Evolutionary conservation across 2,329 filamentous ascomycete species (phyloP), one percentile per base, ranked within the genome.

Genomic region (Colletotrichum lindemuthianum): DNA sequence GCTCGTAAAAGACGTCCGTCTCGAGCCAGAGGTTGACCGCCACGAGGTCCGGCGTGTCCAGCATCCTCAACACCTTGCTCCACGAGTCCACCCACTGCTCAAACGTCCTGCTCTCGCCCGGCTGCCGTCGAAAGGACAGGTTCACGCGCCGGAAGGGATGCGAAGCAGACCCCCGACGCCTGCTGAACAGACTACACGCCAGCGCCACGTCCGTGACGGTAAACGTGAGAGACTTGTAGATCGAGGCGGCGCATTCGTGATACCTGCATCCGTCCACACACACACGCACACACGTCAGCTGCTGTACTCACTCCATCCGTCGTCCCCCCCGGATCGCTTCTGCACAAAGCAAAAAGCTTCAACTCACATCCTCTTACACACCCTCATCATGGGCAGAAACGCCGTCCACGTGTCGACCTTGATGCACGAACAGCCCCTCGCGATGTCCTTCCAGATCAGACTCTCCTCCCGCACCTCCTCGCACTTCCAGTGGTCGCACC

Each of bases 401-500:
- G 61, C 12, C 2, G 61, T 50, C 57, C 50, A 65, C 7, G 51
- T 41, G 1, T 56, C 45, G 51, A 41, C 10, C 2, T 33, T 34
- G 12, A 41, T 33, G 15, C 50, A 36, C 16, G 24, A 24, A 13
- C 45, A n/a, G 2, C 61, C 24, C 10, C 45, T 50, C 37, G 39
- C 39, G 9, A 65, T 51, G 4, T 39, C 34, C 13, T 45, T 51
- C 61, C 57, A 65, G 6, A 56, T 56, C 34, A 60, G 50, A 3
- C 41, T 45, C 32, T 60, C 50, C 8, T 61, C 57, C 8, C 50
- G 47, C n/a, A 57, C 51, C 34, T 61, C 61, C 8, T 65, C 51
- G n/a, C 57, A 65, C 47, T 44, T 60, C 61, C 57, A 65, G 34
- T 61, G 61, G 37, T 65, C 61, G 8, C 61, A 60, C 58, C 61